A percentile compares a stretch with the other conserved stretches of the same genome.
These are phyloP conservation scores for Blastocystis hominis DNA, from an alignment of 352 stramenopile genomes.

Conservation along the genomic window DNA sequence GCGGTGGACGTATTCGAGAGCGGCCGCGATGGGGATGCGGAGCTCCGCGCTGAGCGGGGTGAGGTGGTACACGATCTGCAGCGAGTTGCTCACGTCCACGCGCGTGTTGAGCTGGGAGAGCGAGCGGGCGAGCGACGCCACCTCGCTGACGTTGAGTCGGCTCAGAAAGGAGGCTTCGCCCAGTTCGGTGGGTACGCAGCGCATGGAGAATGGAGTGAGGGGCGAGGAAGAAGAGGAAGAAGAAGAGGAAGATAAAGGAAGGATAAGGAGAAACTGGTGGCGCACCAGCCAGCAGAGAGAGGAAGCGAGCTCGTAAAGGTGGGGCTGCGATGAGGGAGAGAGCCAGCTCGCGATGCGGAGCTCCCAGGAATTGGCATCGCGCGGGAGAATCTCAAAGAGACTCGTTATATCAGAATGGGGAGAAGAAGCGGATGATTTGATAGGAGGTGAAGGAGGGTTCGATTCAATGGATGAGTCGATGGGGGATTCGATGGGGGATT, in stretches of 20 bases:
- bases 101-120: not conserved
- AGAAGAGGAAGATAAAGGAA: not conserved
- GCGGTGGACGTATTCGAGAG: not conserved
- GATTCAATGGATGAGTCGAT: not conserved
- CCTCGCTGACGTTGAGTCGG: not conserved
- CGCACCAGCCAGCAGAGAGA: not conserved
- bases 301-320: not conserved
- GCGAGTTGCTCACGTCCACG: conserved; percentile 11
- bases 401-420: not conserved
- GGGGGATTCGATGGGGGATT: too few species aligned
- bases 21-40: not conserved
- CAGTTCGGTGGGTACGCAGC: not conserved
- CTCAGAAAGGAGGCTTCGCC: not conserved
- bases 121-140: not conserved
- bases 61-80: conserved; percentile 18
- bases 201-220: not conserved
- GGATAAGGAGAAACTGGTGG: not conserved
- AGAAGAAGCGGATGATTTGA: not conserved
- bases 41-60: not conserved
- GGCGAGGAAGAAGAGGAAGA: not conserved
- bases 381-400: not conserved
- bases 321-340: not conserved
- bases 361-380: not conserved
- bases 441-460: not conserved
- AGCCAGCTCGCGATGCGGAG: not conserved